Conservation (phyloP, 106 monocot species). For the Allium fistulosum region DNA sequence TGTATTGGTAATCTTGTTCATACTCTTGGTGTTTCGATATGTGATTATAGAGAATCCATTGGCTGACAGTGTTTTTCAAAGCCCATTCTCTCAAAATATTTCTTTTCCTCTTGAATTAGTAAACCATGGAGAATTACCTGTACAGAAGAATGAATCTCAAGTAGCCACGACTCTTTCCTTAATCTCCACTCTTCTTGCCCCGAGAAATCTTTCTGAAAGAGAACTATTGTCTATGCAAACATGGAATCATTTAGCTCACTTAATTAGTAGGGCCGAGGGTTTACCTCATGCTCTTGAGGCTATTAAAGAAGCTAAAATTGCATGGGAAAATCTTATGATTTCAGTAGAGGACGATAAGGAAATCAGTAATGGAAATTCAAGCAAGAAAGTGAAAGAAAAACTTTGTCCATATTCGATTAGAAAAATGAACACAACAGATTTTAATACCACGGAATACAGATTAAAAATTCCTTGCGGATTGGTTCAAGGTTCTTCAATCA, state of each 20-base stretch:
- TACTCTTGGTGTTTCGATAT: slow-evolving; percentile 55
- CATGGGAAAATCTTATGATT: slow-evolving; percentile 65
- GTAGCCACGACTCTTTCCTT: slow-evolving; percentile 40
- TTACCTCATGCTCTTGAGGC: slow-evolving; percentile 75
- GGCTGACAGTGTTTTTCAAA: slow-evolving; percentile 29
- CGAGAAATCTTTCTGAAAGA: slow-evolving; percentile 42
- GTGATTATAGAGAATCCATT: slow-evolving; percentile 52
- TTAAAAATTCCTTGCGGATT: slow-evolving; percentile 93
- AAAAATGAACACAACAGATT: slow-evolving; percentile 69
- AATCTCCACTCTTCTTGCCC: slow-evolving; percentile 24
- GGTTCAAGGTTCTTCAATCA: slow-evolving; percentile 88
- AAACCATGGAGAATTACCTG: slow-evolving; percentile 14
- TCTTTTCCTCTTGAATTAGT: slow-evolving; percentile 45
- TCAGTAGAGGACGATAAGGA: slow-evolving; percentile 49
- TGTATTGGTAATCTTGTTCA: slow-evolving; percentile 13
- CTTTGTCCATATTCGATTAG: slow-evolving; percentile 90
- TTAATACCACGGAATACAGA: slow-evolving; percentile 23
- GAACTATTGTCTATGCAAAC: slow-evolving; percentile 54
- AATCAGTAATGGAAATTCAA: slow-evolving; percentile 8
- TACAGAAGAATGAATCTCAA: slow-evolving; percentile 33
- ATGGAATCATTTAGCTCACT: slow-evolving; percentile 61
- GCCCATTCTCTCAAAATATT: slow-evolving; percentile 28
- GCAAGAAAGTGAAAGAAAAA: slow-evolving; percentile 38
- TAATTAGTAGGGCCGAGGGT: slow-evolving; percentile 31
- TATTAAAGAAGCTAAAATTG: slow-evolving; percentile 59